These are phyloP conservation scores for Pogostemon cablin DNA, from an alignment of 257 asterid species.

Conservation along the genomic window DNA sequence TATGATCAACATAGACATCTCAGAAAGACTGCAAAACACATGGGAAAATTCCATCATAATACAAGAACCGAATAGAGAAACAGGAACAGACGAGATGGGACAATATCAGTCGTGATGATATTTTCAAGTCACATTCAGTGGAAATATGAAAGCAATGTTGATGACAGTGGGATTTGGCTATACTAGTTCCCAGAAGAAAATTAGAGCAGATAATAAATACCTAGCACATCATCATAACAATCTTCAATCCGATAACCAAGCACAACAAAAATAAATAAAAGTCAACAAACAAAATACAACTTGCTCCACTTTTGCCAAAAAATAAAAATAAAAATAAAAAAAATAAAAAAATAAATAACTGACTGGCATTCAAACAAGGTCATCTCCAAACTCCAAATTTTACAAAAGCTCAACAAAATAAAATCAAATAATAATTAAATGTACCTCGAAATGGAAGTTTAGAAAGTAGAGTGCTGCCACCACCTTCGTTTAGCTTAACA, in stretches of 20 bases:
- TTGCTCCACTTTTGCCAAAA: conserved; percentile 15
- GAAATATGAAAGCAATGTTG: background rate
- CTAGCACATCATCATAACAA: background rate
- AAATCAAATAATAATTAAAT: conserved; percentile 21
- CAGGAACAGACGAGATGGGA: background rate
- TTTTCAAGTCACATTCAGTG: background rate
- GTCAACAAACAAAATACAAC: conserved; percentile 19
- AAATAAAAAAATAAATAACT: too few relatives aligned
- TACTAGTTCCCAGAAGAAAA: background rate
- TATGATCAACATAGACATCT: background rate
- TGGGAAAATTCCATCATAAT: background rate
- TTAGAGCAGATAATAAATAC: background rate
- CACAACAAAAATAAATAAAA: background rate
- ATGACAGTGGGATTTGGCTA: background rate
- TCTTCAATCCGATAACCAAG: conserved; percentile 8
- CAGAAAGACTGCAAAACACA: background rate
- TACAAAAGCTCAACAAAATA: conserved; percentile 14
- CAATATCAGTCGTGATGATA: conserved; percentile 12
- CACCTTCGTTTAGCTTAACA: conserved; percentile 57
- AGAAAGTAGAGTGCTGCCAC: conserved; percentile 60
- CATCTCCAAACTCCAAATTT: conserved; percentile 21
- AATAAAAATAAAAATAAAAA: background rate
- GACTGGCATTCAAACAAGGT: conserved; percentile 14
- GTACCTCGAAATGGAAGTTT: conserved; percentile 77
- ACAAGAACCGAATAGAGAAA: background rate